These are phyloP conservation scores for Arabis alpina DNA, from an alignment of 345 rosid species.

Conservation along the genomic window DNA sequence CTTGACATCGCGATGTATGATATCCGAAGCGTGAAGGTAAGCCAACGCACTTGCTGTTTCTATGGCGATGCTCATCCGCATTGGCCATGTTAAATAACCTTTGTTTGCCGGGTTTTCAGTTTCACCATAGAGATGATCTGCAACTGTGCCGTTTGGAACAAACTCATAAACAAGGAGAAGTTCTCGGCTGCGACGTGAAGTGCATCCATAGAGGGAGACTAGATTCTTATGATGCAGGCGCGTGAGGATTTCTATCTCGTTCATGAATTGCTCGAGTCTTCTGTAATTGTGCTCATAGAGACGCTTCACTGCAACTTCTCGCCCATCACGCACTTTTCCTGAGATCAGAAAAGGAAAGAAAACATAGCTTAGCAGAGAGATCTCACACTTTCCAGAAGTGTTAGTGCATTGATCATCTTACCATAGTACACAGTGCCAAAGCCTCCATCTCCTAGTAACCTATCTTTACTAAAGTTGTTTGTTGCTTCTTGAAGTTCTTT, in stretches of 20 bases:
- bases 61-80: conserved; percentile 61
- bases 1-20: conserved; percentile 73
- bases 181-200: conserved; percentile 55
- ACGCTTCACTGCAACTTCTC: conserved; percentile 78
- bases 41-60: conserved; percentile 68
- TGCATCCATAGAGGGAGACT: conserved; percentile 73
- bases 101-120: conserved; percentile 37
- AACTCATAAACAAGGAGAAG: conserved; percentile 74
- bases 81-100: conserved; percentile 52
- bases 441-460: conserved; percentile 74
- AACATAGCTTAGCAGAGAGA: conserved; percentile 7
- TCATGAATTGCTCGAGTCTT: conserved; percentile 58
- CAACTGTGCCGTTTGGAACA: conserved; percentile 64
- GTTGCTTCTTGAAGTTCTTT: conserved; percentile 72
- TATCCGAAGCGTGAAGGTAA: conserved; percentile 65
- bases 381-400: neutral
- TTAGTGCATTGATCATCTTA: conserved; percentile 37
- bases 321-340: conserved; percentile 68
- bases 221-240: conserved; percentile 67
- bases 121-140: conserved; percentile 66
- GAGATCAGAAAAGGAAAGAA: conserved; percentile 3
- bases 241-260: conserved; percentile 62
- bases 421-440: conserved; percentile 73
- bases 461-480: conserved; percentile 48
- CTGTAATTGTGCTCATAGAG: conserved; percentile 59